Conservation (phyloP, 2,329 filamentous ascomycete species). For the Blastomyces silverae region DNA sequence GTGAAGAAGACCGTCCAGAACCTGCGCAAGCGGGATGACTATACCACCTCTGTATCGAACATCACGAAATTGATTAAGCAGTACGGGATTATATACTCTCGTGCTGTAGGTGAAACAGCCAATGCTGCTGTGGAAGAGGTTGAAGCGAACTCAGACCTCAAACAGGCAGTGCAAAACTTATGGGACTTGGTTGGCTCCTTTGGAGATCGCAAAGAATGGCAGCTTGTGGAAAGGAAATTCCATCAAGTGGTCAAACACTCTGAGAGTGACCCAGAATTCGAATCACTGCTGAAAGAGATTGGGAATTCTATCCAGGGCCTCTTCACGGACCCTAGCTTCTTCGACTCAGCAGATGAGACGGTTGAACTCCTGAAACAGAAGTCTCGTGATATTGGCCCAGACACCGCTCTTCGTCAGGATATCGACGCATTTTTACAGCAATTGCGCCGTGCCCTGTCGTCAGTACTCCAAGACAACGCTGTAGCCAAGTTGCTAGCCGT, state of each 20-base stretch:
- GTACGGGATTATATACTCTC: constrained; percentile 72
- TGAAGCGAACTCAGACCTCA: constrained; percentile 64
- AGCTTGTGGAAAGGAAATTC: constrained; percentile 62
- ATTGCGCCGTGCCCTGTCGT: constrained; percentile 58
- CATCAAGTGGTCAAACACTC: constrained; percentile 66
- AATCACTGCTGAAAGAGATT: constrained; percentile 65
- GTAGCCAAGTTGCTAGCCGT: constrained; percentile 63
- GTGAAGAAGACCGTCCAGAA: constrained; percentile 69
- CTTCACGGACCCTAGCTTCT: constrained; percentile 78
- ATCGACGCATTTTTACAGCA: constrained; percentile 66
- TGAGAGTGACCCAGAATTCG: constrained; percentile 72
- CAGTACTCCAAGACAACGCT: constrained; percentile 64
- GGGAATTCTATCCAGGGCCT: constrained; percentile 71
- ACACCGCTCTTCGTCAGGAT: constrained; percentile 64
- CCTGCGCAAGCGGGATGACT: constrained; percentile 69
- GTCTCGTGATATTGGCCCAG: constrained; percentile 52
- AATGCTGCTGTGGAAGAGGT: constrained; percentile 63
- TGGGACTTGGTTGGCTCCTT: constrained; percentile 76
- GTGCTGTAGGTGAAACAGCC: constrained; percentile 60
- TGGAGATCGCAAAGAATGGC: constrained; percentile 67
- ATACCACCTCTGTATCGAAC: constrained; percentile 77
- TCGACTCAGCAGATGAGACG: constrained; percentile 65
- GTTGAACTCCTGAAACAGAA: constrained; percentile 54
- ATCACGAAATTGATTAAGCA: constrained; percentile 67
- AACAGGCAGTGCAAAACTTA: constrained; percentile 69